Evolutionary conservation across 805 yeast species (phyloP).

Genomic region (Lachancea mirantina): DNA sequence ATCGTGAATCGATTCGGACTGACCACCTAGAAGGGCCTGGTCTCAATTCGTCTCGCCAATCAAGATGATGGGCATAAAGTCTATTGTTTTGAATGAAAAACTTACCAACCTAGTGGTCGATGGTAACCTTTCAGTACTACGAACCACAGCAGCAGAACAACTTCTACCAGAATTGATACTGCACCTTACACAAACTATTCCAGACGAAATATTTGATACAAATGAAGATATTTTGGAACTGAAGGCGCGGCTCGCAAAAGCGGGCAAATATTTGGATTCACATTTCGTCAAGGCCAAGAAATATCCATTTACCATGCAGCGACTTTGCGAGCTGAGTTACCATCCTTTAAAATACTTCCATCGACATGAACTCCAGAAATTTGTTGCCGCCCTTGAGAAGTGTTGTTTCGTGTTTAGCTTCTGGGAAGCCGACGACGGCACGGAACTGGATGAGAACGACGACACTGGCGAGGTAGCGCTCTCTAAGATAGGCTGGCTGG

Average conservation of each 20-base stretch:
- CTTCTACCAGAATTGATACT: constrained; percentile 17
- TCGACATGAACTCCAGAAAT: constrained; percentile 34
- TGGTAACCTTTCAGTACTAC: constrained; percentile 12
- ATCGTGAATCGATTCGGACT: too few relatives aligned
- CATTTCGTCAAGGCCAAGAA: constrained; percentile 13
- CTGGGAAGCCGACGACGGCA: constrained; percentile 8
- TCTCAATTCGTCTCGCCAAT: too few relatives aligned
- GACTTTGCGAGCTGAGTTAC: constrained; percentile 42
- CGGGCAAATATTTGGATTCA: constrained; percentile 13
- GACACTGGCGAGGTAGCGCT: constrained; percentile 25
- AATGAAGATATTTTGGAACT: constrained; percentile 4
- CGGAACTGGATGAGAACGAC: constrained; percentile 2
- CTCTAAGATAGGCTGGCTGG: constrained; percentile 25
- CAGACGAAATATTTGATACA: constrained; percentile 18
- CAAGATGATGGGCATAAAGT: constrained; percentile 25
- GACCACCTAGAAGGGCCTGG: too few relatives aligned
- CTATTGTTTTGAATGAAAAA: constrained; percentile 13
- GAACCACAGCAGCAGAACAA: constrained; percentile 10
- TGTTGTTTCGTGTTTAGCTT: constrained; percentile 22
- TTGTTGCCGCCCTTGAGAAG: constrained; percentile 36
- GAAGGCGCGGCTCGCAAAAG: constrained; percentile 8
- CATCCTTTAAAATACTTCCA: constrained; percentile 38
- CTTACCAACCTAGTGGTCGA: constrained; percentile 14
- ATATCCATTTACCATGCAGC: constrained; percentile 43
- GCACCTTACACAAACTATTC: constrained; percentile 23